Evolutionary conservation across 2,329 filamentous ascomycete species (phyloP), one percentile per base, ranked within the genome.

Genomic region (Cercospora janseana): DNA sequence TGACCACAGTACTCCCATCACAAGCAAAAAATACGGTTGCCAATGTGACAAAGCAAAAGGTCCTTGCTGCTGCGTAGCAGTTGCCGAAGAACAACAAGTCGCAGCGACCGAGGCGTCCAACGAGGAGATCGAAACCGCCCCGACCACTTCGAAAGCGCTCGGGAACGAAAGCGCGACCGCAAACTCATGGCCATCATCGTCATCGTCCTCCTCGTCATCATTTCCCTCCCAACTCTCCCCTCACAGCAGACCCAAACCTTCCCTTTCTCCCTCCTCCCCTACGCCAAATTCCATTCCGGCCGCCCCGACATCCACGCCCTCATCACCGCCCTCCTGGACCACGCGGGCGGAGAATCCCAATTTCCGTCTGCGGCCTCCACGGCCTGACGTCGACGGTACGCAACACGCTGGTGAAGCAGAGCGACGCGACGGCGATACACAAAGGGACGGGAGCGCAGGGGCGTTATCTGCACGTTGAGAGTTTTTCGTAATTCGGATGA

Each of bases 371-470:
- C 49, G 60, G 62, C 4, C 60, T 59, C 0, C 12, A 54, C 2
- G 57, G 58, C 1, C 41, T 64, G 31, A 57, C 53, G 6, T 52
- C 47, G 28, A 56, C 56, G 23, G 55, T 61, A 0, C 48, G 62
- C 21, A 60, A 60, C 12, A 47, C 43, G 3, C 47, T 63, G 9
- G 60, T 58, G 0, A 18, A 49, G 6, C 24, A 57, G 8, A 59
- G 56, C 27, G 59, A 63, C 48, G 42, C 58, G 37, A 48, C 59
- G 12, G 60, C 60, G 0, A 58, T 62, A 16, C 60, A 63, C n/a
- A 62, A 62, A 34, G 60, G 60, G 0, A 58, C 56, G 1, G 59
- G 52, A 13, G 60, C 61, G 13, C 60, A 62, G 38, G 60, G 60
- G 8, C 52, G 52, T 18, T 49, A 58, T 42, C 34, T 61, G 48